A percentile compares a stretch with the other conserved stretches of the same genome.
Conservation (phyloP, 164 flowering plant species). For the Macadamia tetraphylla region DNA sequence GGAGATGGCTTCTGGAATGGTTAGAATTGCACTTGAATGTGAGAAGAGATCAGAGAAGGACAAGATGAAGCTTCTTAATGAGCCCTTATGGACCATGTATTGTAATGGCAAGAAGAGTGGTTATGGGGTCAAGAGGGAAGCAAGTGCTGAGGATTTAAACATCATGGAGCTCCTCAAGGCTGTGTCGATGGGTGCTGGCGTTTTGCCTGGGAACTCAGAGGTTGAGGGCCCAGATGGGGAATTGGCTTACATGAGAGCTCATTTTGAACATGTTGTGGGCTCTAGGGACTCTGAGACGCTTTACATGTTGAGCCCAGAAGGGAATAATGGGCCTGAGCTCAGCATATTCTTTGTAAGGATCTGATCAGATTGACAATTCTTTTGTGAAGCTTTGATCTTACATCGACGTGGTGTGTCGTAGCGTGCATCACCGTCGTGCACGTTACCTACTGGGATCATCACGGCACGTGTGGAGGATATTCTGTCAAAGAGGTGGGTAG, state of each 20-base stretch:
- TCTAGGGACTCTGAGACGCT: slow-evolving; percentile 61
- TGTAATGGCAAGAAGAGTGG: slow-evolving; percentile 71
- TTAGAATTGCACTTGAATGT: slow-evolving; percentile 72
- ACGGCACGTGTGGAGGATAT: too few relatives aligned
- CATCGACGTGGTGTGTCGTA: too few relatives aligned
- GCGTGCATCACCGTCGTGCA: too few relatives aligned
- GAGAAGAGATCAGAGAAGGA: slow-evolving; percentile 51
- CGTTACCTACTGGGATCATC: too few relatives aligned
- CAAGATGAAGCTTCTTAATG: slow-evolving; percentile 48
- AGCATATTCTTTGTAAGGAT: slow-evolving; percentile 55
- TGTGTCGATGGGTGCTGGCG: slow-evolving; percentile 82
- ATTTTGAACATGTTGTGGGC: slow-evolving; percentile 55
- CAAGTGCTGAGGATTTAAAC: slow-evolving; percentile 51
- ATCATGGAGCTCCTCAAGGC: slow-evolving; percentile 60
- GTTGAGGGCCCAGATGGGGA: slow-evolving; percentile 47
- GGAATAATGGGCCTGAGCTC: slow-evolving; percentile 57
- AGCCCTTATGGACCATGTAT: slow-evolving; percentile 76
- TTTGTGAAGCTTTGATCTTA: too few relatives aligned
- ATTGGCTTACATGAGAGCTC: slow-evolving; percentile 51
- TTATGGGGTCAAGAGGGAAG: slow-evolving; percentile 53
- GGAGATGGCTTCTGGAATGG: slow-evolving; percentile 65
- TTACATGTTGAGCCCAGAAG: slow-evolving; percentile 67
- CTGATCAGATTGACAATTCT: slow-evolving; percentile 8
- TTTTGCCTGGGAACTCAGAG: slow-evolving; percentile 41
- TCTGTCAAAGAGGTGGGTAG: too few relatives aligned